Base-by-base conservation (phyloP, 176 grass and related monocot species). In the Carex kokanica region DNA sequence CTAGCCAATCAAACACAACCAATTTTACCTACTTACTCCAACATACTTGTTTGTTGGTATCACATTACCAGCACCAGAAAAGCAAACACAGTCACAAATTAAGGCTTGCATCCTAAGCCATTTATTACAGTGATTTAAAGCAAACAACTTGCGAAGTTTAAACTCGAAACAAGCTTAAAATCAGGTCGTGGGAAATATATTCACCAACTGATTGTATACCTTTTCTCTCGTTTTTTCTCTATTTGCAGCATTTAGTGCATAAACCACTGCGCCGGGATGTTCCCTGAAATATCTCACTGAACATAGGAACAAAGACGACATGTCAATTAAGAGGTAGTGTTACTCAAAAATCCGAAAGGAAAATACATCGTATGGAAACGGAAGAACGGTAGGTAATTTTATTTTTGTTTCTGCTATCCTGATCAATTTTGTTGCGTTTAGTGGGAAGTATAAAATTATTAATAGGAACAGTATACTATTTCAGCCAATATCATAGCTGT, bases 231-330 rank as follows among this genome's bases (percentile, higher is more conserved):
- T 91, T 18, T 66, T 67, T 83, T 99, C 96, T 84, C 91, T 93
- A 24, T 93, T 95, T 41, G 43, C 81, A 43, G 88, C 55, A 63
- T 84, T 91, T 84, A 92, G 79, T 63, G 85, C 92, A 84, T 90
- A 89, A 53, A 99, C 52, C 74, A 73, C 61, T 64, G 93, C 91
- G 58, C 91, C 91, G 83, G 91, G 93, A 99, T 99, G 93, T 80
- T 93, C 95, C 86, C 96, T 90, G 91, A 99, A 34, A 3, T 34
- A 86, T 83, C 91, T 88, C 9, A 99, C 96, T 95, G 91, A 80
- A 86, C 40, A 53, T 15, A 60, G 6, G 43, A 79, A 62, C 16
- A 60, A 41, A 25, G 12, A 80, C 21, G 8, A 24, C 14, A 12
- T 53, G 47, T 75, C 72, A 75, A 17, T 75, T 15, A 75, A 74